Base-by-base conservation (phyloP, 768 basidiomycete genomes). In the Baorangia bicolor region DNA sequence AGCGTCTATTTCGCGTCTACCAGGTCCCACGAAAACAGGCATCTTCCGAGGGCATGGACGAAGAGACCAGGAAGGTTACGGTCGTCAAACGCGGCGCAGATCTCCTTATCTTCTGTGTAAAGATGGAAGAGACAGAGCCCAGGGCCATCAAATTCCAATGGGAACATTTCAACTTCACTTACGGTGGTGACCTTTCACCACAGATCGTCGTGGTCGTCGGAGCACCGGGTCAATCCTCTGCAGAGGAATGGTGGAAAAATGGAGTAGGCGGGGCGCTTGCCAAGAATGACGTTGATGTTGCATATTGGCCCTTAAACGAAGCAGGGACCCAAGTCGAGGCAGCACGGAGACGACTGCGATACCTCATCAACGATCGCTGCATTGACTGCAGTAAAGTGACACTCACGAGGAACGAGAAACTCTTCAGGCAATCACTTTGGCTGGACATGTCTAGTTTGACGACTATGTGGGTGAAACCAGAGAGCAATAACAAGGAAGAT, bases 151-250 rank as follows among this genome's bases (percentile, higher is more conserved):
- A 51, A 55, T 50, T 25, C 2, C 66, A 65, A 53, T 70, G 68
- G 68, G 64, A 69, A 28, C 51, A 66, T 41, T 69, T 69, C 56
- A 55, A 61, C 44, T 20, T 53, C 34, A 61, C 68, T 2, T 69
- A 70, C 11, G 56, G 68, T 34, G 67, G 67, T 10, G 61, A 68
- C 25, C 59, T 69, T 30, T 61, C 67, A 21, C 68, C 67, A 11
- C 64, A 52, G 31, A 64, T 69, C 40, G 51, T 70, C 21, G 49
- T 69, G 30, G 57, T 69, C 16, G 28, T 57, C 23, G 67, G 67
- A 37, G 68, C 61, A 11, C 8, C 20, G 9, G 35, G 52, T 39
- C 59, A 57, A 39, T 0, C 2, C 4, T 50, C 44, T 40, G 68
- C 68, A 23, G 49, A 68, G n/a, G 18, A 53, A 39, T 68, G 68